A percentile compares a stretch with the other conserved stretches of the same genome.
These are phyloP conservation scores for Phytophthora sansomeana DNA, from an alignment of 352 stramenopile genomes.

Conservation along the genomic window DNA sequence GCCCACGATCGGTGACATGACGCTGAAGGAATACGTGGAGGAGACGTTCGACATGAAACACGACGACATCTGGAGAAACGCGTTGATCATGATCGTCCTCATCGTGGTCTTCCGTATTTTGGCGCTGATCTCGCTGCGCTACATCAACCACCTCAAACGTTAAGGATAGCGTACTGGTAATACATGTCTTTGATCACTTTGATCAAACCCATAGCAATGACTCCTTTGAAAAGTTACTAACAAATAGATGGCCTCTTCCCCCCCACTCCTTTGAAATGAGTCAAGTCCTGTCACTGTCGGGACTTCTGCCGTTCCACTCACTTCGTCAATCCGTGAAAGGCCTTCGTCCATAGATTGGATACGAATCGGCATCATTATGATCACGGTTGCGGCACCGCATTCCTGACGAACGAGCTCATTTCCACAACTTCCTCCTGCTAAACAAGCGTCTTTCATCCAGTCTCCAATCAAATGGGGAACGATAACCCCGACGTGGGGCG, in stretches of 20 bases:
- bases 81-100: conserved; percentile 39
- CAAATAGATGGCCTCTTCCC: too few species aligned
- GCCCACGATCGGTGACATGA: conserved; percentile 36
- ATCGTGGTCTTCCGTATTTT: conserved; percentile 48
- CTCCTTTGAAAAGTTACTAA: too few species aligned
- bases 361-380: not conserved
- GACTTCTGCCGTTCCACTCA: not conserved
- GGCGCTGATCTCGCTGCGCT: conserved; percentile 49
- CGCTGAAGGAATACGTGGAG: conserved; percentile 63
- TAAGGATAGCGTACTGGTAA: conserved; percentile 18
- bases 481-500: not conserved
- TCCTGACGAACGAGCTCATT: too few species aligned
- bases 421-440: too few species aligned
- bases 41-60: conserved; percentile 63
- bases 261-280: too few species aligned
- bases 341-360: not conserved
- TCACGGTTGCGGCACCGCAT: not conserved
- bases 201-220: too few species aligned
- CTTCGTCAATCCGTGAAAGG: not conserved
- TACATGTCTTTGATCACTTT: not conserved
- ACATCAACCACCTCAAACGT: conserved; percentile 53
- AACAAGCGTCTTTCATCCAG: not conserved
- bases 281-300: not conserved
- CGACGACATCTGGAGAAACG: conserved; percentile 49
- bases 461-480: not conserved